These are phyloP conservation scores for Pulveroboletus sp. DNA, from an alignment of 768 basidiomycete genomes.

Conservation along the genomic window DNA sequence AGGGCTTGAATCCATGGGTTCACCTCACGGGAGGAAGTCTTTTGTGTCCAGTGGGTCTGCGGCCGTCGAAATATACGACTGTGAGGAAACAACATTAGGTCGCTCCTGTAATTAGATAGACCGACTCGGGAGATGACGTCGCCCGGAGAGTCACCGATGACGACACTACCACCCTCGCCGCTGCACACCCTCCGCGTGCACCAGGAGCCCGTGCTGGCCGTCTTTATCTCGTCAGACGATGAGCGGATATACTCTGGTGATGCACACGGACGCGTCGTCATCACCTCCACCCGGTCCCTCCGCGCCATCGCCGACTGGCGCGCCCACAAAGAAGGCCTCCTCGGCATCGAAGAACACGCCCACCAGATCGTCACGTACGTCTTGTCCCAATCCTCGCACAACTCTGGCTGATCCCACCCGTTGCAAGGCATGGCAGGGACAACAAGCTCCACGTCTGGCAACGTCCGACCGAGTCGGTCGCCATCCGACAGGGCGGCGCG, in stretches of 20 bases:
- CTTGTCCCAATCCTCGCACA: too few relatives aligned
- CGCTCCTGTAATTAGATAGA: too few relatives aligned
- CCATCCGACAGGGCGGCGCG: constrained; percentile 50
- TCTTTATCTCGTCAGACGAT: constrained; percentile 68
- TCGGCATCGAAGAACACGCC: constrained; percentile 77
- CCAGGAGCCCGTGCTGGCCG: constrained; percentile 51
- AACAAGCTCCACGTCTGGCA: constrained; percentile 80
- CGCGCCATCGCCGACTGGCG: constrained; percentile 74
- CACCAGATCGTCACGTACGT: constrained; percentile 73
- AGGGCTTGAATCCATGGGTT: too few relatives aligned
- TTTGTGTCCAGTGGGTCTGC: too few relatives aligned
- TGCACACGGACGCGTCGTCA: constrained; percentile 65
- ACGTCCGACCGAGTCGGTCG: constrained; percentile 44
- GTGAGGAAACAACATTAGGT: too few relatives aligned
- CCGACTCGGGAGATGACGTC: too few relatives aligned
- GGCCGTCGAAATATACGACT: too few relatives aligned
- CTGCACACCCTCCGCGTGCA: constrained; percentile 76
- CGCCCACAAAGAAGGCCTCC: constrained; percentile 72
- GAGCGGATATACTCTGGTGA: constrained; percentile 87
- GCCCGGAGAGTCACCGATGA: background rate
- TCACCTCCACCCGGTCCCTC: constrained; percentile 72
- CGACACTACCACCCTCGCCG: constrained; percentile 48
- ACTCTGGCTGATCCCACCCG: background rate
- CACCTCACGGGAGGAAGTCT: too few relatives aligned
- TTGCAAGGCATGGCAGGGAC: constrained; percentile 67